Percentiles rank a stretch among this genome's conserved stretches.
These are phyloP conservation scores for Candida pseudoviswanathii DNA, from an alignment of 1,139 yeast genomes.

Conservation along the genomic window DNA sequence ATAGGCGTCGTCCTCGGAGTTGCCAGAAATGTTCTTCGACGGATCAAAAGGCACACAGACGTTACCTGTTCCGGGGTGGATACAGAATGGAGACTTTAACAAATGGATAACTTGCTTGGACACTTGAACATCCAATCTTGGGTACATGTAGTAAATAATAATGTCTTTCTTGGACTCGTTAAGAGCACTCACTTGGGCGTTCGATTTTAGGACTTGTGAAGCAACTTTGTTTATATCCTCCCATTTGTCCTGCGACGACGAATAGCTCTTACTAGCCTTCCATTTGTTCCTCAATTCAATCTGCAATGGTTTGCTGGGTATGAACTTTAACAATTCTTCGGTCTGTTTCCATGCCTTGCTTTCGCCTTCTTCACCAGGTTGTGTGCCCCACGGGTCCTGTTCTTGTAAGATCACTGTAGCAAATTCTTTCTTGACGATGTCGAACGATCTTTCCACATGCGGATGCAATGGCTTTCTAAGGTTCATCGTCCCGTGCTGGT, in stretches of 20 bases:
- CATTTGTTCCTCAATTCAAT: slow-evolving; percentile 52
- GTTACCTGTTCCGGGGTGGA: slow-evolving; percentile 97
- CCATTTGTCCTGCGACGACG: slow-evolving; percentile 66
- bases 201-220: slow-evolving; percentile 45
- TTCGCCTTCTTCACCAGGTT: slow-evolving; percentile 18
- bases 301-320: slow-evolving; percentile 61
- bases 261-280: slow-evolving; percentile 31
- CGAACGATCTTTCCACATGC: slow-evolving; percentile 73
- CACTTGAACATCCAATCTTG: slow-evolving; percentile 91
- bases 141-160: slow-evolving; percentile 79
- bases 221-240: slow-evolving; percentile 71
- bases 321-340: slow-evolving; percentile 58
- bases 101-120: slow-evolving; percentile 88
- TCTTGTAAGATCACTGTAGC: slow-evolving; percentile 67
- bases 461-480: slow-evolving; percentile 88
- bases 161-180: slow-evolving; percentile 84
- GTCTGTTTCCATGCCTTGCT: slow-evolving; percentile 40
- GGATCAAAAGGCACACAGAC: slow-evolving; percentile 94
- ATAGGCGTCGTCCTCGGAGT: slow-evolving; percentile 40
- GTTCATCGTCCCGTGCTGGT: slow-evolving; percentile 38
- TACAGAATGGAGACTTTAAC: slow-evolving; percentile 96
- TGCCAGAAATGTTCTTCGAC: slow-evolving; percentile 33
- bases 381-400: slow-evolving; percentile 76
- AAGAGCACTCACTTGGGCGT: slow-evolving; percentile 42
- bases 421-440: slow-evolving; percentile 65